Evolutionary conservation across 192 early-diverging fungal genomes (phyloP), one percentile per base, ranked within the genome.

Genomic region (Helicostylum pulchrum): DNA sequence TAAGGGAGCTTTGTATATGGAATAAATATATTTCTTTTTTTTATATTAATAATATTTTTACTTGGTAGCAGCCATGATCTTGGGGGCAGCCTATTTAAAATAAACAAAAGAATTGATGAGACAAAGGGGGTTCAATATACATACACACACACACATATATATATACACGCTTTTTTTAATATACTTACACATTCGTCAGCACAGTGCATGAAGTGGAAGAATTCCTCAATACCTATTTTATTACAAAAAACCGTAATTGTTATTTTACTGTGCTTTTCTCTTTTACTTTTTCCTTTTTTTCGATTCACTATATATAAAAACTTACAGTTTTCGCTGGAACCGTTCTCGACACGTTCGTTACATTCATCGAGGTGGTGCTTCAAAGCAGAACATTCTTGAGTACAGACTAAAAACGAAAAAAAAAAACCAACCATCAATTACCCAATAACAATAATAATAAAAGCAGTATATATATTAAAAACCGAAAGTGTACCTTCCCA

Each of bases 121-220:
- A 39, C 11, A 54, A n/a, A 4, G 39, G 46, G 3, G 39, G 46
- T 66, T 21, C 48, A 10, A 11, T 32, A 20, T 12, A 19, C 17
- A 19, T 19, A 10, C n/a, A 0, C 7, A 34, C 14, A 34, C 15
- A 26, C 26, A 26, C 26, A 26, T 26, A 26, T 26, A 26, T 26
- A 26, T 26, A 26, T 26, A 26, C 26, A 26, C 26, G 26, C 26
- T 26, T 26, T 26, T 26, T 19, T 21, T 51, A 12, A 17, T 19
- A 45, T 64, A 90, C 87, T 86, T 89, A 90, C 89, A 75, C 90
- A 92, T 53, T 84, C 66, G 74, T 89, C 87, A 50, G 87, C 88
- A 71, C 88, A 89, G 80, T 92, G 87, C 80, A 90, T 75, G 67
- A 92, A 86, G 80, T 90, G 90, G 67, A 89, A 85, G 61, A 92